phyloP scores from a whole-genome alignment of 1,284 basidiomycete species.

The Cutaneotrichosporon mucoides region DNA sequence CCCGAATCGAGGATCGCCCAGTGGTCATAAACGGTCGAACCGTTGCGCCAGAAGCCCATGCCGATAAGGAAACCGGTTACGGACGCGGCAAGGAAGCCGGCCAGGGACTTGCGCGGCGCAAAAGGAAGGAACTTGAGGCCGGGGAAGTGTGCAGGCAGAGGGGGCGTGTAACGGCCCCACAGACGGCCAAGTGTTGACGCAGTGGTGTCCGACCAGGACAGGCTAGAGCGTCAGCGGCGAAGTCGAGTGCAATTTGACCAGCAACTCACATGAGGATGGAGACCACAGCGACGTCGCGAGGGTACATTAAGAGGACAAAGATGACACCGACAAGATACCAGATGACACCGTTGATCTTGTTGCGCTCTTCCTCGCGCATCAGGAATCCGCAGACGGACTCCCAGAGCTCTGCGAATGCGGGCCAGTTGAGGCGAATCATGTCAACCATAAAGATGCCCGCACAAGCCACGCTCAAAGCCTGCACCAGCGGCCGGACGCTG shows the following conservation, averaged over 20 bases:
- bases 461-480: constrained; percentile 63
- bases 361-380: constrained; percentile 90
- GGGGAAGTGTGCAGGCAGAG: constrained; percentile 60
- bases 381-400: constrained; percentile 76
- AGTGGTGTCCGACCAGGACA: constrained; percentile 95
- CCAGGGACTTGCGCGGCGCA: constrained; percentile 56
- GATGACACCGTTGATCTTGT: constrained; percentile 79
- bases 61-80: constrained; percentile 71
- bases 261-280: constrained; percentile 75
- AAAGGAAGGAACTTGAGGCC: constrained; percentile 39
- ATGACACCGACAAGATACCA: constrained; percentile 94
- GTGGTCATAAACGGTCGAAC: constrained; percentile 53
- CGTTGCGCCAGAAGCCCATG: constrained; percentile 66
- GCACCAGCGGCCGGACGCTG: constrained; percentile 56
- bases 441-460: constrained; percentile 71
- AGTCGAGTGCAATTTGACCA: not conserved
- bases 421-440: constrained; percentile 67
- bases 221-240: constrained; percentile 51
- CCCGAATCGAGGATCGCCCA: constrained; percentile 46
- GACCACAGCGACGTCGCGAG: constrained; percentile 80
- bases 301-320: constrained; percentile 72
- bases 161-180: constrained; percentile 71
- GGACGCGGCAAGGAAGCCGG: constrained; percentile 82
- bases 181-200: constrained; percentile 89
- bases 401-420: constrained; percentile 68